These are phyloP conservation scores for Candida fluviatilis DNA, from an alignment of 805 yeast genomes.

Conservation along the genomic window DNA sequence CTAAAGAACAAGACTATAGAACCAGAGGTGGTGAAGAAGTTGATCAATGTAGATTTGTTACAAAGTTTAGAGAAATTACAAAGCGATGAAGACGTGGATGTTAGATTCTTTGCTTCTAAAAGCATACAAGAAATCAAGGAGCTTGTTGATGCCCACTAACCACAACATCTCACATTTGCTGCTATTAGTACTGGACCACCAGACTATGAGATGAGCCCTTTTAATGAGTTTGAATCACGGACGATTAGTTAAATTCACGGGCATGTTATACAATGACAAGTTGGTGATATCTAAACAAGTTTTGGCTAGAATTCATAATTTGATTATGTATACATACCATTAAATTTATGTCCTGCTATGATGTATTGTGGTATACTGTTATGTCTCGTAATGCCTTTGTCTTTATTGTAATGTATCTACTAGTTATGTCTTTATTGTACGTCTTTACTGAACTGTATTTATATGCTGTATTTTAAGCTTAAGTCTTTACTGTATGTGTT, in stretches of 20 bases:
- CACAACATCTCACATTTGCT: neutral
- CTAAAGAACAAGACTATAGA: conserved; percentile 12
- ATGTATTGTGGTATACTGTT: neutral
- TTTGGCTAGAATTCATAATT: too few species aligned
- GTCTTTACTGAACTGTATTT: too few species aligned
- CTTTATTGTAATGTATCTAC: too few species aligned
- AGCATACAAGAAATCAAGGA: conserved; percentile 33
- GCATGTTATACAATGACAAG: too few species aligned
- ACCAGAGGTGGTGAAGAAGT: conserved; percentile 19
- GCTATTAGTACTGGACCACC: too few species aligned
- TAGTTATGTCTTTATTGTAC: too few species aligned
- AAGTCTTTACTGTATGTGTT: too few species aligned
- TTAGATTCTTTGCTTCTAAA: conserved; percentile 75
- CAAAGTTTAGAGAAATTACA: conserved; percentile 63
- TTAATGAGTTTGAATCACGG: too few species aligned
- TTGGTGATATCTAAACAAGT: too few species aligned
- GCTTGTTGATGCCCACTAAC: conserved; percentile 7
- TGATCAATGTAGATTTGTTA: conserved; percentile 44
- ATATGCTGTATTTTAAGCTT: too few species aligned
- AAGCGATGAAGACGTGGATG: conserved; percentile 82
- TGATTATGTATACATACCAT: neutral
- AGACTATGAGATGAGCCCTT: too few species aligned
- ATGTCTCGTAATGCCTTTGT: conserved; percentile 3
- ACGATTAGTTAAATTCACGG: too few species aligned
- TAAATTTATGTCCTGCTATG: neutral